phyloP scores from a whole-genome alignment of 805 yeast genomes.

The Wickerhamiella kurtzmanii region DNA sequence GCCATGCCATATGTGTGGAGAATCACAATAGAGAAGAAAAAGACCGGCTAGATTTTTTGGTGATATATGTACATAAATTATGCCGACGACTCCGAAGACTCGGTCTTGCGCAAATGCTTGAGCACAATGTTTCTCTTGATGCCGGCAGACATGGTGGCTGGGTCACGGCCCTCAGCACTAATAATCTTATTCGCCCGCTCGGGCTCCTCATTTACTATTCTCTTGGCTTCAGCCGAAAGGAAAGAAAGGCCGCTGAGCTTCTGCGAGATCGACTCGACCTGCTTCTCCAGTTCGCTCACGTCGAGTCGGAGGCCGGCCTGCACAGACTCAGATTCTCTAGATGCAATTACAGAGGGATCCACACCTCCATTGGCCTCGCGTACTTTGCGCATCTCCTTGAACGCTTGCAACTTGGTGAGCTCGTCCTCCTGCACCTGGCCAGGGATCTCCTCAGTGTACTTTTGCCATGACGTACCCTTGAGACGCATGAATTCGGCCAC shows the following conservation, averaged over 20 bases:
- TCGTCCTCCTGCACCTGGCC: slow-evolving; percentile 56
- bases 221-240: slow-evolving; percentile 17
- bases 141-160: slow-evolving; percentile 33
- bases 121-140: slow-evolving; percentile 61
- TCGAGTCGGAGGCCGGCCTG: slow-evolving; percentile 22
- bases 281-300: slow-evolving; percentile 28
- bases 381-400: slow-evolving; percentile 36
- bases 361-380: slow-evolving; percentile 19
- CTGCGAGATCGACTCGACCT: slow-evolving; percentile 27
- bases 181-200: slow-evolving; percentile 29
- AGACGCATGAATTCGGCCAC: slow-evolving; percentile 82
- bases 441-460: slow-evolving; percentile 62
- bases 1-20: too few relatives aligned
- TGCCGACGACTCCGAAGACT: neutral
- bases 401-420: slow-evolving; percentile 38
- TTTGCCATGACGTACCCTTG: slow-evolving; percentile 83
- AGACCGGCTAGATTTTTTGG: too few relatives aligned
- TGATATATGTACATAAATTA: neutral
- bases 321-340: slow-evolving; percentile 20
- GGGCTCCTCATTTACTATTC: slow-evolving; percentile 24
- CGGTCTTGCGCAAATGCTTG: slow-evolving; percentile 31
- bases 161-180: slow-evolving; percentile 28
- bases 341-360: slow-evolving; percentile 17
- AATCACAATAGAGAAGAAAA: too few relatives aligned
- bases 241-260: slow-evolving; percentile 20